Conservation (phyloP, 768 basidiomycete genomes). For the Tricholoma saponaceum region DNA sequence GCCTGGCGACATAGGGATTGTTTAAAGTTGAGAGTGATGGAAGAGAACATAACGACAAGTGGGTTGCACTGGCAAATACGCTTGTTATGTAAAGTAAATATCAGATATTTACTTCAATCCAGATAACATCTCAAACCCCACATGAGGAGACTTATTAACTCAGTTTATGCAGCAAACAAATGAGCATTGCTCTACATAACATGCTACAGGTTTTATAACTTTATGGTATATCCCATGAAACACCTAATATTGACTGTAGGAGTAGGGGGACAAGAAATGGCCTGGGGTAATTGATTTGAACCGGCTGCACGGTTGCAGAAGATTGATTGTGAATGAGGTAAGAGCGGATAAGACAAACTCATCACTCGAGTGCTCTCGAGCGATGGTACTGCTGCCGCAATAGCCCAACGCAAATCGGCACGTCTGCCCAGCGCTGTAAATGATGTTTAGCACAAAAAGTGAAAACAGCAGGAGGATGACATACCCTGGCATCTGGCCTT, state of each 20-base stretch:
- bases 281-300: constrained; percentile 19
- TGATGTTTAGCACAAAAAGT: not conserved
- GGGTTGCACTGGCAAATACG: too few species aligned
- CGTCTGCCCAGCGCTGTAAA: not conserved
- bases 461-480: not conserved
- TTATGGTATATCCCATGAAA: not conserved
- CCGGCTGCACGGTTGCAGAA: not conserved
- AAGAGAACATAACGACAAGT: not conserved
- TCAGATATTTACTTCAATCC: too few species aligned
- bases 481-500: not conserved
- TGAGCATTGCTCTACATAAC: not conserved
- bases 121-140: too few species aligned
- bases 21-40: not conserved
- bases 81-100: too few species aligned
- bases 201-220: not conserved
- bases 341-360: not conserved
- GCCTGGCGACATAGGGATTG: not conserved
- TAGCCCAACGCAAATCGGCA: not conserved
- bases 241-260: constrained; percentile 8
- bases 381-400: not conserved
- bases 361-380: not conserved
- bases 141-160: too few species aligned
- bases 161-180: not conserved
- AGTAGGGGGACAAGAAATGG: constrained; percentile 2
- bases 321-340: not conserved